Conservation (phyloP, 2,329 filamentous ascomycete genomes). For the Drechmeria coniospora region DNA sequence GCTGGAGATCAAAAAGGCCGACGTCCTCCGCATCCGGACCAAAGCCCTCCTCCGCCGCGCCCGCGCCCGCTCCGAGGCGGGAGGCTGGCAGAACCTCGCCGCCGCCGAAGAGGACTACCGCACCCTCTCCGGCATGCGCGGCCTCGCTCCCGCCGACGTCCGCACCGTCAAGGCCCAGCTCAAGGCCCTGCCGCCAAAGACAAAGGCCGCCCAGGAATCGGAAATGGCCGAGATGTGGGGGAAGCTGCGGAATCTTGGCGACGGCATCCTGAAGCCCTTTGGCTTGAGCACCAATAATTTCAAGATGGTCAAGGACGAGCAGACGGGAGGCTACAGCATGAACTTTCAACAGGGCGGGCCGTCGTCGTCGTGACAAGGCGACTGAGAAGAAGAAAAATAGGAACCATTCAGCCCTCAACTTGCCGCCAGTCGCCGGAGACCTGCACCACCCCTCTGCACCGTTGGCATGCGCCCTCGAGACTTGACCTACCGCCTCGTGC, state of each 20-base stretch:
- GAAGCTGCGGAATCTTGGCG: conserved; percentile 83
- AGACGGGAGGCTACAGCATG: conserved; percentile 85
- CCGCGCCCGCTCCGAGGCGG: conserved; percentile 52
- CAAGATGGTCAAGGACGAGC: conserved; percentile 81
- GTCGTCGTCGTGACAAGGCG: conserved; percentile 3
- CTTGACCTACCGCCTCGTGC: too few relatives aligned
- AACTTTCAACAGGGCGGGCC: conserved; percentile 47
- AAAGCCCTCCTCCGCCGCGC: conserved; percentile 75
- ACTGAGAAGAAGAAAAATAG: too few relatives aligned
- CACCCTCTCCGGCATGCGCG: conserved; percentile 36
- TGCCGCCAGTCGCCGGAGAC: too few relatives aligned
- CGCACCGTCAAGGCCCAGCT: conserved; percentile 54
- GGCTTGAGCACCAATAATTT: conserved; percentile 91
- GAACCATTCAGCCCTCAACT: too few relatives aligned
- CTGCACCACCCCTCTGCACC: too few relatives aligned
- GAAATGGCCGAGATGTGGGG: conserved; percentile 97
- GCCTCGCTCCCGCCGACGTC: conserved; percentile 47
- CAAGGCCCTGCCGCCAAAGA: conserved; percentile 45
- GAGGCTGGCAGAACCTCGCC: conserved; percentile 66
- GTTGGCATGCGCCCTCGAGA: too few relatives aligned
- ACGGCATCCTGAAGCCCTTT: conserved; percentile 84
- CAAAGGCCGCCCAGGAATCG: conserved; percentile 65
- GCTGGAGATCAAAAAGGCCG: conserved; percentile 23
- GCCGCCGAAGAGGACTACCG: conserved; percentile 72
- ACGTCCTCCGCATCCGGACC: conserved; percentile 61